These are phyloP conservation scores for Starmera caribaea DNA, from an alignment of 805 yeast genomes.

Conservation along the genomic window DNA sequence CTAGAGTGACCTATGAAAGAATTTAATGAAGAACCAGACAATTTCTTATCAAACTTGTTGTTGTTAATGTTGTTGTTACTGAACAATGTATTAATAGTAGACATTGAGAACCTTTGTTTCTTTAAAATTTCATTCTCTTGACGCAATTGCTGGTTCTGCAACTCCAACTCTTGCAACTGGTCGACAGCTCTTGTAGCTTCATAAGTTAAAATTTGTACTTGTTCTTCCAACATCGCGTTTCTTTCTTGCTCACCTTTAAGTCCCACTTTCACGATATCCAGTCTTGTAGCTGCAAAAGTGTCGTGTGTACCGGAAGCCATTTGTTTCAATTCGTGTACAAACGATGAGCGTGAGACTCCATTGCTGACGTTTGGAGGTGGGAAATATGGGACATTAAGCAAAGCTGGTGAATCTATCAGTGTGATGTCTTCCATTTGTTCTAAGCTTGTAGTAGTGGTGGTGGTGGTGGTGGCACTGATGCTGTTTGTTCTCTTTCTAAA, in stretches of 20 bases:
- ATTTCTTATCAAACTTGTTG: background rate
- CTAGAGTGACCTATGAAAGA: slow-evolving; percentile 4
- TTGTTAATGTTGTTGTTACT: slow-evolving; percentile 7
- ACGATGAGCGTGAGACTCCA: background rate
- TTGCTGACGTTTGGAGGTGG: no score
- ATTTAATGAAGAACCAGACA: slow-evolving; percentile 1
- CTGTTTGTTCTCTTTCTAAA: no score
- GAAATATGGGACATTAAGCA: no score
- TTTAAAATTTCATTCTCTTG: slow-evolving; percentile 12
- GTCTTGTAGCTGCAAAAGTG: slow-evolving; percentile 4
- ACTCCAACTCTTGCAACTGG: slow-evolving; percentile 2
- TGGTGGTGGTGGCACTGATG: no score
- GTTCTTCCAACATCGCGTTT: slow-evolving; percentile 18
- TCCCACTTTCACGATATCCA: slow-evolving; percentile 8
- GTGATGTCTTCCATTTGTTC: no score
- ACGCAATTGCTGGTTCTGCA: slow-evolving; percentile 7
- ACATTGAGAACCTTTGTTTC: slow-evolving; percentile 5
- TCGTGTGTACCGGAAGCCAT: slow-evolving; percentile 2
- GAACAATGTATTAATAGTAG: slow-evolving; percentile 2
- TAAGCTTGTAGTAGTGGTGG: no score
- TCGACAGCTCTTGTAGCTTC: slow-evolving; percentile 19
- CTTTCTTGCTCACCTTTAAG: slow-evolving; percentile 18
- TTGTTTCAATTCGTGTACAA: slow-evolving; percentile 1
- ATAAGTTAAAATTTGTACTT: slow-evolving; percentile 13
- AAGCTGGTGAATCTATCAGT: no score